Conservation (phyloP, 148 eudicot species). For the Arbutus unedo region DNA sequence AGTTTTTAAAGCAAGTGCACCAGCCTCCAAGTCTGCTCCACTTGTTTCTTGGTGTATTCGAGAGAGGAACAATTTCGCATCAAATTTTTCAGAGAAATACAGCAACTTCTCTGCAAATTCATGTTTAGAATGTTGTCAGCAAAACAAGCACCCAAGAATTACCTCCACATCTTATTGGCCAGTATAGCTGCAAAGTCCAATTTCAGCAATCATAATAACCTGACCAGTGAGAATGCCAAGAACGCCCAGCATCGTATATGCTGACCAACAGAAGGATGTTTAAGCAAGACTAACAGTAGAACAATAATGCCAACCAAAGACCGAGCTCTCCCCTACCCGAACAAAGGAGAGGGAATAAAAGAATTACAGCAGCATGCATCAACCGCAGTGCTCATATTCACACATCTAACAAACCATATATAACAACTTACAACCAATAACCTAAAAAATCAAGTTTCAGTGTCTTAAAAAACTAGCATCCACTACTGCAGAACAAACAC, state of each 20-base stretch:
- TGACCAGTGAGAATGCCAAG: conserved; percentile 5
- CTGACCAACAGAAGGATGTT: background rate
- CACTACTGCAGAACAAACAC: background rate
- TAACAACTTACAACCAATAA: background rate
- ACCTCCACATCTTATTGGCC: background rate
- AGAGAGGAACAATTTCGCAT: conserved; percentile 78
- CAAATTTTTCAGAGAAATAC: conserved; percentile 88
- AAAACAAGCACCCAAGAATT: conserved; percentile 4
- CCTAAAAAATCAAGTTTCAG: conserved; percentile 2
- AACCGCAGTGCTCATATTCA: background rate
- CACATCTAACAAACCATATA: background rate
- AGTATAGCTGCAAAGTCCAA: background rate
- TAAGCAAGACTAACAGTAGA: background rate
- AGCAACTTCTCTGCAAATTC: conserved; percentile 72
- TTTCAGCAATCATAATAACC: background rate
- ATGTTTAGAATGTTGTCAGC: conserved; percentile 4
- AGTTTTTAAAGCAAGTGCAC: conserved; percentile 76
- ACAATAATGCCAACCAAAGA: background rate
- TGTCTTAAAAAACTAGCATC: background rate
- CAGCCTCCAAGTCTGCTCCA: conserved; percentile 91
- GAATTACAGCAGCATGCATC: background rate
- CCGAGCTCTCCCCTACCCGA: background rate
- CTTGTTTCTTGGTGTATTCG: conserved; percentile 86
- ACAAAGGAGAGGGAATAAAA: background rate
- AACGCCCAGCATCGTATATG: background rate